Evolutionary conservation across 352 stramenopile genomes (phyloP).

Genomic region (Phytopythium ostracodes): DNA sequence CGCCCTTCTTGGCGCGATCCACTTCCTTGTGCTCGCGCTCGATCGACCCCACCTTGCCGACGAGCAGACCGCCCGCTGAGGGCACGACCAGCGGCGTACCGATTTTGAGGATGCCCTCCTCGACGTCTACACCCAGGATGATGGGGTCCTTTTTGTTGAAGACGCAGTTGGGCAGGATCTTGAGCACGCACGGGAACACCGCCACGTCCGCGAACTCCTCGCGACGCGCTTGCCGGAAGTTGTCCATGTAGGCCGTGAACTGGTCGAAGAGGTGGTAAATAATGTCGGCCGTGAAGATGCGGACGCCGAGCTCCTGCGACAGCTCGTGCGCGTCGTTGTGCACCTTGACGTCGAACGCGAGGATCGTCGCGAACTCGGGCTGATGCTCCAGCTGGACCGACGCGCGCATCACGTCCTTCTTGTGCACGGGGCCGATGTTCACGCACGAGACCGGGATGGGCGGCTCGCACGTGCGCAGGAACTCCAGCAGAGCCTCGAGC

Average conservation of each 20-base stretch:
- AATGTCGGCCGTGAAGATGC: conserved; percentile 99
- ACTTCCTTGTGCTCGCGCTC: conserved; percentile 96
- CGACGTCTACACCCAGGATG: conserved; percentile 97
- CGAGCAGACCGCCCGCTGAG: conserved; percentile 65
- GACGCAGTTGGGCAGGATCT: conserved; percentile 97
- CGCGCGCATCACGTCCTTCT: conserved; percentile 98
- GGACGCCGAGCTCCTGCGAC: conserved; percentile 91
- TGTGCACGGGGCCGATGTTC: conserved; percentile 98
- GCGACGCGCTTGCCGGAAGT: conserved; percentile 89
- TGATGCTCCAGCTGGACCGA: conserved; percentile 98
- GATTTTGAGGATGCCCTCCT: conserved; percentile 97
- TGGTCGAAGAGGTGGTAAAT: conserved; percentile 99
- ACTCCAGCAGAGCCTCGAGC: conserved; percentile 98
- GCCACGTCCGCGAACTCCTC: conserved; percentile 91
- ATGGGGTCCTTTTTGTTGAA: conserved; percentile 99
- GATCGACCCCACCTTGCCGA: conserved; percentile 96
- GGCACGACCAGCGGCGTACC: conserved; percentile 94
- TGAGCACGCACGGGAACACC: conserved; percentile 94
- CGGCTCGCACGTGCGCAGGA: conserved; percentile 92
- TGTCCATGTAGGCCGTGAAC: conserved; percentile 97
- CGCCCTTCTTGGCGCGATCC: conserved; percentile 92
- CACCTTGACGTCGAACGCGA: conserved; percentile 99
- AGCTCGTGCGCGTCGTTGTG: conserved; percentile 91
- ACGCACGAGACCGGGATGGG: conserved; percentile 94
- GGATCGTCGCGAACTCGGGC: conserved; percentile 96